Evolutionary conservation across 129 eudicot genomes (phyloP), one percentile per base, ranked within the genome.

Genomic region (Flaveria trinervia): DNA sequence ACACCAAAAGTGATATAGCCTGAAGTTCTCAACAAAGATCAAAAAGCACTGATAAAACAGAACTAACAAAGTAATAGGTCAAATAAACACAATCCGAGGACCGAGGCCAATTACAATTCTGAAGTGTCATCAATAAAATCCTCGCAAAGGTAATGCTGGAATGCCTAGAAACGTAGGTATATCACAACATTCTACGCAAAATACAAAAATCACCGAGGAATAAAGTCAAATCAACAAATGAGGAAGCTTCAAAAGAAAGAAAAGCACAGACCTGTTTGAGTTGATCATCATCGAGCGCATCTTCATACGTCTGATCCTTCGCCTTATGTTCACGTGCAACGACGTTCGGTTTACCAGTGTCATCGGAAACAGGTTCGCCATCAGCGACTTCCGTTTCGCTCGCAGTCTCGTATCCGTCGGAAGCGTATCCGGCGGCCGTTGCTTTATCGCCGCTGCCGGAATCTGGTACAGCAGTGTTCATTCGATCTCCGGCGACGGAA

Each of bases 341-440:
- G 77, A 56, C 81, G 43, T 30, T 1, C 20, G 50, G 33, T 78
- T 74, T 72, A 65, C 36, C 46, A 26, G n/a, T 65, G 39, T n/a
- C 68, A 43, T 45, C 61, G 22, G 66, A 70, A 11, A 71, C 81
- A 28, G 52, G 51, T 14, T 82, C 81, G 7, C 79, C 82, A 13
- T 77, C 78, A 36, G 14, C 72, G 10, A 68, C 84, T 66, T 85
- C 93, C 26, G 85, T 85, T 39, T 92, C 96, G 76, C 97, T 92
- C 26, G 96, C 97, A 1, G 97, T 89, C 76, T 92, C 97, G 80
- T 81, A 92, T 4, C 96, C 96, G 36, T 89, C 96, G 60, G 88
- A 83, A 20, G 67, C 74, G 82, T 92, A 82, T 5, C 82, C 88
- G 64, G 75, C 77, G 45, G 80, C 77, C 71, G 80, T 60, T 46